Evolutionary conservation across 441 rosid species (phyloP), one percentile per base, ranked within the genome.

Genomic region (Isatis lusitanica): DNA sequence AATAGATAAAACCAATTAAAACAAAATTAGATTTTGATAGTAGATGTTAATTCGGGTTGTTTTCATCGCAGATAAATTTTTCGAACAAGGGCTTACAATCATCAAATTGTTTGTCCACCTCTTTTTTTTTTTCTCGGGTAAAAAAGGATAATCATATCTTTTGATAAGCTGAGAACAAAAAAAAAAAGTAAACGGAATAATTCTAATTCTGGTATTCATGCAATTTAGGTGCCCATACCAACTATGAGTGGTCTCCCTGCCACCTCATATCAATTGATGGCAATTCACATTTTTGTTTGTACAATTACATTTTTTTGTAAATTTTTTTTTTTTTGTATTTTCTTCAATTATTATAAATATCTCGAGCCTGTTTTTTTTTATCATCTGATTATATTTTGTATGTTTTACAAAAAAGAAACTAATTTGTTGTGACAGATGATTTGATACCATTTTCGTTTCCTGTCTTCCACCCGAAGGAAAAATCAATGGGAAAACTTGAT

Each of bases 371-470:
- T n/a, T n/a, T n/a, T n/a, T n/a, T n/a, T n/a, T n/a, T n/a, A n/a
- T n/a, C n/a, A n/a, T n/a, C n/a, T n/a, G n/a, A n/a, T n/a, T n/a
- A n/a, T n/a, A n/a, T n/a, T 10, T 38, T 48, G 9, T 10, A 55
- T 26, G 42, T 5, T 76, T 70, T 65, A 46, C 65, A 40, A 55
- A 13, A 68, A 68, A 68, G 13, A 28, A 30, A 42, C 53, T 68
- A 40, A 15, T 28, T 26, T 47, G 36, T n/a, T 30, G 15, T 56
- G 71, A 73, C 63, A 35, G 26, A 51, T 78, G 84, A 81, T 81
- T 75, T 75, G 84, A 81, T 75, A 75, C 60, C 75, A 75, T 78
- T 44, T 67, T 52, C 72, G 63, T 81, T 71, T 66, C 35, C 71
- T 70, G 74, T 66, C 73, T 47, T 69, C 79, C 74, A 79, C 74